Conservation (phyloP, 1,284 basidiomycete genomes). For the Pyrrhoderma lamaoense region DNA sequence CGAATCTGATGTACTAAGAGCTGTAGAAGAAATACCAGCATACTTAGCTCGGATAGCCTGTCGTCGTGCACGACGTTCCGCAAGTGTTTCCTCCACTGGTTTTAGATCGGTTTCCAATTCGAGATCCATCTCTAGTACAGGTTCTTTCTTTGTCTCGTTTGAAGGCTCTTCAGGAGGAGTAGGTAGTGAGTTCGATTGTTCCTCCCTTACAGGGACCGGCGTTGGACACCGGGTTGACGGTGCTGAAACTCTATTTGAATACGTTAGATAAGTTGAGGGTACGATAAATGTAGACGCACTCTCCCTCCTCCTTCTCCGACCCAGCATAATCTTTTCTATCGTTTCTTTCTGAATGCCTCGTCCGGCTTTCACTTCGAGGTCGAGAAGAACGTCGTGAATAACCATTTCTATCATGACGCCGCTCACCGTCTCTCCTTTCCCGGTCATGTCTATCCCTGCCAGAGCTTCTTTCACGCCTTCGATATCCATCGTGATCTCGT, state of each 20-base stretch:
- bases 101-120: constrained; percentile 53
- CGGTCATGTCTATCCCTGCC: constrained; percentile 8
- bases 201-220: constrained; percentile 20
- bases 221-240: constrained; percentile 32
- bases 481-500: neutral
- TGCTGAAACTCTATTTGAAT: constrained; percentile 51
- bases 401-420: constrained; percentile 6
- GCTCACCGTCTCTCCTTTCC: constrained; percentile 10
- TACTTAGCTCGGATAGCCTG: constrained; percentile 86
- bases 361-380: constrained; percentile 14
- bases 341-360: constrained; percentile 18
- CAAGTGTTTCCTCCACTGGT: constrained; percentile 66
- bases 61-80: constrained; percentile 72
- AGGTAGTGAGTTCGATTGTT: constrained; percentile 17
- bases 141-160: constrained; percentile 17
- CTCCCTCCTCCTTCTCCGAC: constrained; percentile 69
- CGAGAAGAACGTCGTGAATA: constrained; percentile 23
- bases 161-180: constrained; percentile 24
- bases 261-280: constrained; percentile 2
- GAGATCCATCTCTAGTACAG: constrained; percentile 36
- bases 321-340: constrained; percentile 29
- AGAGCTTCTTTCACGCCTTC: constrained; percentile 5
- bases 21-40: constrained; percentile 35
- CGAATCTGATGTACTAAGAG: constrained; percentile 29
- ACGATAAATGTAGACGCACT: constrained; percentile 45